Evolutionary conservation across 108 stramenopile species (phyloP), one percentile per base, ranked within the genome.

Genomic region (Conticribra weissflogii): DNA sequence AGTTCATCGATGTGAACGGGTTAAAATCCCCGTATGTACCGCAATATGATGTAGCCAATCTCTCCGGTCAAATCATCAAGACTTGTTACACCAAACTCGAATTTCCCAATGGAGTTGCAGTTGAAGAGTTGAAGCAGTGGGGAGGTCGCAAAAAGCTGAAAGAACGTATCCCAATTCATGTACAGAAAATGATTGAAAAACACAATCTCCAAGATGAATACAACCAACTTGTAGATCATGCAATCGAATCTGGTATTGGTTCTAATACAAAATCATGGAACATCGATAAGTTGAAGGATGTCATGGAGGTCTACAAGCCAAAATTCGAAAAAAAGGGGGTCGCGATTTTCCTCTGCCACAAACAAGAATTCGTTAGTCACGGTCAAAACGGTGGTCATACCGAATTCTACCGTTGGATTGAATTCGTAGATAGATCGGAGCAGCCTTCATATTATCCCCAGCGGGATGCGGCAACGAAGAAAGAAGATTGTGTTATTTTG

Each of bases 31-130:
- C 51, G n/a, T 85, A 85, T 58, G 81, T 82, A 4, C 81, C 84
- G 44, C 84, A 85, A 46, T 85, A 41, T 53, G 81, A 85, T 58
- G 77, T 79, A 4, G 59, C 72, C 29, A 85, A 81, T 54, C 16
- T 66, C 12, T 59, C 55, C 22, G 81, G 81, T 15, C 84, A 85
- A 49, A 46, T 71, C 44, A 75, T 85, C 66, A 66, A 80, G 44
- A 85, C 84, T 41, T 22, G 17, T 19, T 85, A 79, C 63, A 56
- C 78, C 14, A 82, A 46, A 22, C 28, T 85, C 5, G 21, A 85
- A 44, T 82, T 85, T 25, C 84, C 84, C 19, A 66, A 79, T 24
- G 84, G 84, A 3, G 84, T 85, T 1, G 84, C 78, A 44, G 81
- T 85, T 12, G 84, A 85, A 46, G 68, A 85, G 36, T 63, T 85